Evolutionary conservation across 1,284 basidiomycete species (phyloP), one percentile per base, ranked within the genome.

Genomic region (Blastosporella zonata): DNA sequence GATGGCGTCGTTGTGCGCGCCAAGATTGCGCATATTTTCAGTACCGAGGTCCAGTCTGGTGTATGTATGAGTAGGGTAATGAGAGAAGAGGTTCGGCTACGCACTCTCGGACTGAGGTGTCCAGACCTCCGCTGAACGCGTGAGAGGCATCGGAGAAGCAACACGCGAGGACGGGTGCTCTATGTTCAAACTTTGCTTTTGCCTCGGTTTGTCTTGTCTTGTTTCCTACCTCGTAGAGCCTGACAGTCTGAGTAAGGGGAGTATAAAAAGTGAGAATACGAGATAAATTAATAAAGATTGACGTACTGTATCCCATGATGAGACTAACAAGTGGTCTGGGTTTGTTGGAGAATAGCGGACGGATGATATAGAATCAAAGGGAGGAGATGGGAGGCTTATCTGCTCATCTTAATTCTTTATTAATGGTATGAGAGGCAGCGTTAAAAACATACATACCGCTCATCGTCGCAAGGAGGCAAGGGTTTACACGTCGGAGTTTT

Each of bases 221-320:
- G 22, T 65, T 65, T 15, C 69, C 70, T 15, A 83, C 73, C 54
- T 89, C 84, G 62, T 90, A 91, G 46, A 87, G 73, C 22, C 86
- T 73, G 4, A 90, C 84, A 12, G 84, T 85, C 89, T 91, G 2
- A 48, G 20, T 20, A 56, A 2, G 38, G 6, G 40, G 34, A 12
- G 21, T 17, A 17, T n/a, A n/a, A n/a, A n/a, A n/a, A 49, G 44
- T 18, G 8, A 27, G 1, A 36, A 1, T 22, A 9, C 31, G 13
- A 42, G 18, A 39, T 12, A 12, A 41, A 43, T 20, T 52, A 37
- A 15, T 40, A 54, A 43, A 36, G 33, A 35, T n/a, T n/a, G 2
- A 73, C 85, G 54, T 62, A 94, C 92, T 41, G 89, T 82, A 67
- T 96, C 93, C 93, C 93, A 96, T 50, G 88, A 87, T 8, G 89